Evolutionary conservation across 78 protist species (phyloP), one percentile per base, ranked within the genome.

Genomic region (Dictyostelium capitatum): DNA sequence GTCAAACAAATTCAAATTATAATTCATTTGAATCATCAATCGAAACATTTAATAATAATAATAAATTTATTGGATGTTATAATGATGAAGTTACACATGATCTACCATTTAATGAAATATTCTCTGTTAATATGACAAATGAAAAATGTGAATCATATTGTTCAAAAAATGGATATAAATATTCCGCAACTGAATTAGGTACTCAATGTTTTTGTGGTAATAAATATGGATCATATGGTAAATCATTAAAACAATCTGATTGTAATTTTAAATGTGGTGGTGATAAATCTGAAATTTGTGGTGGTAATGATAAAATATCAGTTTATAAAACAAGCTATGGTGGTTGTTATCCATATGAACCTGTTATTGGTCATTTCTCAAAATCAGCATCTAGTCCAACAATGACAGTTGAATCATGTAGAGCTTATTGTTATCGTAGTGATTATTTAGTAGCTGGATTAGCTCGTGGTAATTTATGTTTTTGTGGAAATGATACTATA

Each of bases 171-270:
- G 23, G 64, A 43, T 83, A n/a, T 43, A 28, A 83, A 28, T 83
- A 57, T 15, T 11, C 91, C 43, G 91, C 82, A 6, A 73, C 91
- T 20, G 72, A 50, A 30, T 46, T 37, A 6, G 91, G 91, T 14
- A 73, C 77, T 25, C 53, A 51, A 37, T 83, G 91, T 47, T 83
- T 56, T 15, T 83, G 91, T 56, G 91, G 91, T 25, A 46, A 70
- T 10, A 37, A 30, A 23, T 83, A 56, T 73, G 91, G 91, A 15
- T n/a, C 20, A 54, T 83, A 83, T 72, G 91, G 91, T 9, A 46
- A 51, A 56, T 32, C 82, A 10, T 0, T 3, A 4, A 83, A 73
- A 11, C 53, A 70, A 37, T 57, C 75, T 37, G 82, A 83, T 20
- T 83, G 91, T 46, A 12, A 10, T 15, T 41, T 43, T 9, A 23